Evolutionary conservation across 352 stramenopile species (phyloP), one percentile per base, ranked within the genome.

Genomic region (Phytopythium boreale): DNA sequence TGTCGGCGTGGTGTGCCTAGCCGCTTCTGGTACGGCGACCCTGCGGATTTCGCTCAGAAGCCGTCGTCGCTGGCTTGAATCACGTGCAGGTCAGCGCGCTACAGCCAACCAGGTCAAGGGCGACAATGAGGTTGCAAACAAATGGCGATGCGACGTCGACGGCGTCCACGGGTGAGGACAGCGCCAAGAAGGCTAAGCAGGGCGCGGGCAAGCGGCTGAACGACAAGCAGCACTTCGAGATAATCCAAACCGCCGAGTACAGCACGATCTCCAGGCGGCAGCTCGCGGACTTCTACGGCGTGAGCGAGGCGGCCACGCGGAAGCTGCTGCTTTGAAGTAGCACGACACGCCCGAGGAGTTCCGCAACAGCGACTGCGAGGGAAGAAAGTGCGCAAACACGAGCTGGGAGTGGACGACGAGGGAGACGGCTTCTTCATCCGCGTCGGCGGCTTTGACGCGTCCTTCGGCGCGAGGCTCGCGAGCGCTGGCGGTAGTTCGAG

Each of bases 311-410:
- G 2, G 84, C 84, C 47, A 93, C 90, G 71, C 84, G 84, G 60
- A 90, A 90, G 71, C 71, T 93, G 44, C 66, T 93, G 67, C 79
- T 84, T 44, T n/a, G n/a, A 90, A 91, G 73, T 93, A 91, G 70
- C 91, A 90, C 65, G 84, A 90, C 63, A 89, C 84, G 44, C 84
- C 84, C 27, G 84, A 88, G 70, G 82, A 90, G 53, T 74, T 90
- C 60, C 82, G 84, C 47, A 82, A 87, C 66, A 90, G 70, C 75
- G 84, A 12, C 69, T 90, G 68, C 81, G 84, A 37, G 84, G 84
- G 6, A 87, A 87, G 67, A 90, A 77, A 56, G 63, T 70, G 39
- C 71, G 75, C 43, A 66, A 60, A 49, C 63, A 75, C 24, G 71
- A 74, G 14, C 17, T 59, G 4, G 47, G 57, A 20, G 51, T 50